Evolutionary conservation across 2,329 filamentous ascomycete species (phyloP).

Genomic region (Escovopsis sp.): DNA sequence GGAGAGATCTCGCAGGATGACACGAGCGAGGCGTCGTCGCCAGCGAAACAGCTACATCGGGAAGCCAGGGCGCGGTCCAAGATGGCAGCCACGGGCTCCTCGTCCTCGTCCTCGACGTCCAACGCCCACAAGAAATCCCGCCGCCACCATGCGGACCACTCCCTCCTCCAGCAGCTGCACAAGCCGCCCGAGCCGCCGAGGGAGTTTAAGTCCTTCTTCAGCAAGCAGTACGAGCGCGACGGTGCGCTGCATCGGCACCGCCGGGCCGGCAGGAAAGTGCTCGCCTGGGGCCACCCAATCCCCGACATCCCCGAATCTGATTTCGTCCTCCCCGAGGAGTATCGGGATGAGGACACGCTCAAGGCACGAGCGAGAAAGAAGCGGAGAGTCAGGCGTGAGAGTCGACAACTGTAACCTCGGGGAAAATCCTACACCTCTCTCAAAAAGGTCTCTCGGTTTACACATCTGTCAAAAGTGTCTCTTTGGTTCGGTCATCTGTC

Average conservation of each 20-base stretch:
- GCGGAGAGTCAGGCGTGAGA: constrained; percentile 43
- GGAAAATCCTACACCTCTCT: not conserved
- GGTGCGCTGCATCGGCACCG: constrained; percentile 60
- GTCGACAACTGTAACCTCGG: constrained; percentile 16
- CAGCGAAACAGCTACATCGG: constrained; percentile 58
- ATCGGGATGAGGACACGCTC: constrained; percentile 39
- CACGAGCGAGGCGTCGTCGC: constrained; percentile 27
- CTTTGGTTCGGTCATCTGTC: too few relatives aligned
- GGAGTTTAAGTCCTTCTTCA: constrained; percentile 78
- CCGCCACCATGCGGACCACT: not conserved
- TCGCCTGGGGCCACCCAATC: constrained; percentile 70
- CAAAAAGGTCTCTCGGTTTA: not conserved
- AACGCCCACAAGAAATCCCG: constrained; percentile 11
- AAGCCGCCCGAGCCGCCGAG: constrained; percentile 28
- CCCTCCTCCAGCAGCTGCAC: too few relatives aligned
- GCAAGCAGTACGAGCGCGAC: constrained; percentile 65
- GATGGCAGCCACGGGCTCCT: constrained; percentile 20
- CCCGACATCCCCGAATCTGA: constrained; percentile 58
- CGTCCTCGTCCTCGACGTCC: constrained; percentile 11
- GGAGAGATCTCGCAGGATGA: constrained; percentile 38
- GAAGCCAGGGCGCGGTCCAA: constrained; percentile 47
- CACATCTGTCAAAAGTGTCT: not conserved
- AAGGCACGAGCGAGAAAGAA: constrained; percentile 47
- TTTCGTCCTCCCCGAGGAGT: constrained; percentile 60
- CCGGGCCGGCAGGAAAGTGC: constrained; percentile 51